Evolutionary conservation across 371 early-diverging fungal genomes (phyloP), one percentile per base, ranked within the genome.

Genomic region (Mucor piriformis): DNA sequence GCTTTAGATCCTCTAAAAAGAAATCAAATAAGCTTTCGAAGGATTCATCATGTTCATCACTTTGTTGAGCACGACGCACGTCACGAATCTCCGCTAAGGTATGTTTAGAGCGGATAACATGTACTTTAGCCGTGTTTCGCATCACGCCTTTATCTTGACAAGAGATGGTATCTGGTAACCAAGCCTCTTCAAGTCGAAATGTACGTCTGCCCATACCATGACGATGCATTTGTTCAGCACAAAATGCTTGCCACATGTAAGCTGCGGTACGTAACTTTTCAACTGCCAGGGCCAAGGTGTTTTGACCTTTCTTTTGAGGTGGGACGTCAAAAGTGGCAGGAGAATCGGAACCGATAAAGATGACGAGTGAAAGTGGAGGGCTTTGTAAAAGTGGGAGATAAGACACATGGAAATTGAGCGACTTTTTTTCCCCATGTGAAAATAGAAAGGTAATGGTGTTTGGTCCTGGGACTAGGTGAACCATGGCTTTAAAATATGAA

Each of bases 181-280:
- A 82, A 12, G 61, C 59, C 57, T 90, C 90, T 7, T 87, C 84
- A 1, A 89, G 56, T n/a, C 86, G 71, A 63, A 90, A 84, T 6
- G 88, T 84, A n/a, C 89, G 79, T 44, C 85, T 73, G 0, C 83
- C 70, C 58, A 68, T 59, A 0, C 69, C 90, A 34, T 81, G 69
- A 4, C 87, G 79, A 57, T 81, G 57, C 81, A 90, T 76, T 69
- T 89, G 88, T 58, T 90, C 90, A 8, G 87, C 79, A 43, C 79
- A 81, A 59, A 86, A 89, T 0, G 88, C 89, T 65, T 89, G 89
- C 90, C 90, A 90, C 61, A 90, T 62, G 59, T 90, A 89, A 1
- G 79, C 89, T 6, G 83, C 79, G 66, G 82, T 81, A 3, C 87
- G 69, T 23, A 88, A 63, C 52, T 86, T 87, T 50, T 72, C 70